Evolutionary conservation across 768 basidiomycete genomes (phyloP).

Genomic region (Termitomyces sp.): DNA sequence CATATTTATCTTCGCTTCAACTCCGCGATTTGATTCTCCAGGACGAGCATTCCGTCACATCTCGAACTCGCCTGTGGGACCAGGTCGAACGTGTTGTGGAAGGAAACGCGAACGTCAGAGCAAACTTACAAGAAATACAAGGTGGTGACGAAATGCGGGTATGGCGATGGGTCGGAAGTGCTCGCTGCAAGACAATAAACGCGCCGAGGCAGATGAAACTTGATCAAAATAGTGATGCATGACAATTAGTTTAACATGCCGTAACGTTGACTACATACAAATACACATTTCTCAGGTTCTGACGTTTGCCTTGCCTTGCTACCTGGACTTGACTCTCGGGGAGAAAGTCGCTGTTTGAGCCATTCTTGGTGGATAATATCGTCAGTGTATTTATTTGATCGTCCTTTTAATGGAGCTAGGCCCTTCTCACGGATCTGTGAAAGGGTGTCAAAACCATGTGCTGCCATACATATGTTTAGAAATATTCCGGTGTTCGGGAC

Average conservation of each 20-base stretch:
- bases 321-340: too few species aligned
- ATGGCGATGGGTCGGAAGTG: conserved; percentile 83
- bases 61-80: conserved; percentile 68
- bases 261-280: too few species aligned
- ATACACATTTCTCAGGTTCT: neutral
- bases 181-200: conserved; percentile 19
- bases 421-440: too few species aligned
- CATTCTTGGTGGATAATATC: neutral
- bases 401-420: too few species aligned
- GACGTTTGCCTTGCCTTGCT: too few species aligned
- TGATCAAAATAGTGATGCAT: conserved; percentile 3
- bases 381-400: too few species aligned
- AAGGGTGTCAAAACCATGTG: neutral
- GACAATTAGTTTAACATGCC: neutral
- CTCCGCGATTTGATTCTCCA: conserved; percentile 83
- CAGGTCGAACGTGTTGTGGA: conserved; percentile 83
- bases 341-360: neutral
- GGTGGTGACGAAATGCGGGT: conserved; percentile 87
- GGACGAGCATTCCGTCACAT: conserved; percentile 68
- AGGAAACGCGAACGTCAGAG: conserved; percentile 85
- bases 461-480: too few species aligned
- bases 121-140: conserved; percentile 74
- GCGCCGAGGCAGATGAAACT: conserved; percentile 1
- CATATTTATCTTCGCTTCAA: conserved; percentile 81
- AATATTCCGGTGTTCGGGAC: neutral